phyloP scores from a whole-genome alignment of 768 basidiomycete species.

The Mrakia blollopis region DNA sequence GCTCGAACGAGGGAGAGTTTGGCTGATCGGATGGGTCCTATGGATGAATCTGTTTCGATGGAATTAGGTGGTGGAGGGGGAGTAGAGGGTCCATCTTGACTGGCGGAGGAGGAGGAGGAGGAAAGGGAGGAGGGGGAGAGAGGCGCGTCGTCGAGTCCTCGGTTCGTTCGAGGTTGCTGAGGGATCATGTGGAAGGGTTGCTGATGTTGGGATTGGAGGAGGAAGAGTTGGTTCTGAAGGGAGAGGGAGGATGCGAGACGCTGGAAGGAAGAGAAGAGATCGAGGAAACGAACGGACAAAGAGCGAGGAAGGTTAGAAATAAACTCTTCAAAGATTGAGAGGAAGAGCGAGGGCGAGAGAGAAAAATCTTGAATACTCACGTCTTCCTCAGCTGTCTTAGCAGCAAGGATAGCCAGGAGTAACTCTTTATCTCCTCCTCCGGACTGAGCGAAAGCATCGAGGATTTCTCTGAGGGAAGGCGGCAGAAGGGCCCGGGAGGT shows the following conservation, averaged over 20 bases:
- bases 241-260: background rate
- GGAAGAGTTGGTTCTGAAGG: background rate
- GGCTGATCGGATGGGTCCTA: background rate
- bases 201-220: background rate
- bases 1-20: background rate
- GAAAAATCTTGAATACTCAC: background rate
- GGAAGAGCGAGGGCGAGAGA: background rate
- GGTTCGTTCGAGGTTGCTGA: background rate
- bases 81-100: background rate
- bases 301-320: background rate
- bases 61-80: background rate
- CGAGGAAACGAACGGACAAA: background rate
- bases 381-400: constrained; percentile 89
- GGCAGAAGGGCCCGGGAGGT: constrained; percentile 52
- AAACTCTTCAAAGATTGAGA: too few species aligned
- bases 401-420: constrained; percentile 82
- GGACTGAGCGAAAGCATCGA: constrained; percentile 73
- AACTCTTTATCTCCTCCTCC: constrained; percentile 91
- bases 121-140: constrained; percentile 1
- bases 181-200: background rate
- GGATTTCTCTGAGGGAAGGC: constrained; percentile 75
- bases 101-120: background rate
- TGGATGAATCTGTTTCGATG: background rate
- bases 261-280: background rate
- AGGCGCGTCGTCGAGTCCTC: background rate